These are phyloP conservation scores for Trichosporon faecale DNA, from an alignment of 1,284 basidiomycete genomes.

Conservation along the genomic window DNA sequence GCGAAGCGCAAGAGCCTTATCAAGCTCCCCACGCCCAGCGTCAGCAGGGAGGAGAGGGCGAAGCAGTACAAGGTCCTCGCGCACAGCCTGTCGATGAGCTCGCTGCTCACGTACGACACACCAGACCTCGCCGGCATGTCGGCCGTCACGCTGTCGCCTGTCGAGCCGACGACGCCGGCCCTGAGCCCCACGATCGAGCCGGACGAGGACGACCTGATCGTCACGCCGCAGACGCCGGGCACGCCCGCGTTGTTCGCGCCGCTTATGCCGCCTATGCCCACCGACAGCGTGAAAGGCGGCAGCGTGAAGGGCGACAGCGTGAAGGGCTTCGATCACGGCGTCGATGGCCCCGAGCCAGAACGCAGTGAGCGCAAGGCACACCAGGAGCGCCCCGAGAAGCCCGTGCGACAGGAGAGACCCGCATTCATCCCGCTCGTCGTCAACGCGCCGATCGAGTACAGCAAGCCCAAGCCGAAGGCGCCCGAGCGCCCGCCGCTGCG, in stretches of 20 bases:
- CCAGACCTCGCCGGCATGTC: not conserved
- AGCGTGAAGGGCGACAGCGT: too few species aligned
- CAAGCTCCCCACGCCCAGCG: not conserved
- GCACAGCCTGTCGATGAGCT: not conserved
- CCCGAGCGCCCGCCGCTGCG: not conserved
- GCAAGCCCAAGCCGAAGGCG: not conserved
- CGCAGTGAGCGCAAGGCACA: too few species aligned
- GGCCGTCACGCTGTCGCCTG: not conserved
- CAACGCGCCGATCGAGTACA: not conserved
- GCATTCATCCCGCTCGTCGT: not conserved
- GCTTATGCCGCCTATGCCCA: too few species aligned
- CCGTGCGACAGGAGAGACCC: not conserved
- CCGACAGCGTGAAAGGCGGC: too few species aligned
- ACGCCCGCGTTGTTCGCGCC: too few species aligned
- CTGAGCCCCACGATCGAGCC: conserved; percentile 1
- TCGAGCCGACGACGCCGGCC: not conserved
- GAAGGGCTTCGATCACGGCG: too few species aligned
- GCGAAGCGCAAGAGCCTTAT: not conserved
- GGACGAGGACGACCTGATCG: not conserved
- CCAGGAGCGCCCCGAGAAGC: too few species aligned
- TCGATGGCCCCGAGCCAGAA: too few species aligned
- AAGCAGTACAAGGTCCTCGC: not conserved
- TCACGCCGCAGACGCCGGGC: not conserved
- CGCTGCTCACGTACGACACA: not conserved
- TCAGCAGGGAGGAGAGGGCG: not conserved